phyloP scores from a whole-genome alignment of 2,329 filamentous ascomycete species.

The Pseudogymnoascus sp. region DNA sequence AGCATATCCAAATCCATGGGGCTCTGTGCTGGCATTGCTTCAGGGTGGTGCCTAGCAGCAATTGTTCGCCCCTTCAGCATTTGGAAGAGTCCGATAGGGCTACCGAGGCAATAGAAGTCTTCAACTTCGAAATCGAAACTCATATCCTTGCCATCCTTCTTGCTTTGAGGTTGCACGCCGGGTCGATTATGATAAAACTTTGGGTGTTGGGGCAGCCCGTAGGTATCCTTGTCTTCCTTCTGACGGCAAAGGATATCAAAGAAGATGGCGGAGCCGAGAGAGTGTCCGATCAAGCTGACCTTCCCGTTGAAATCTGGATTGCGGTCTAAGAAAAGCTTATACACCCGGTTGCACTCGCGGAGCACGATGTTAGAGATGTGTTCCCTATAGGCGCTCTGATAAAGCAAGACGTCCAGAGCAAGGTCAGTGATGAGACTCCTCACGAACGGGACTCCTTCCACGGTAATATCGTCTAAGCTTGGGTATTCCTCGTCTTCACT shows the following conservation, averaged over 20 bases:
- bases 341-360: constrained; percentile 79
- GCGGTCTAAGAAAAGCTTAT: constrained; percentile 70
- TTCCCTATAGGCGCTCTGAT: constrained; percentile 86
- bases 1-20: constrained; percentile 44
- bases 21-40: constrained; percentile 40
- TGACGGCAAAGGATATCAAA: constrained; percentile 90
- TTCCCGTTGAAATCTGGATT: constrained; percentile 84
- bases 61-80: constrained; percentile 79
- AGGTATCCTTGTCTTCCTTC: constrained; percentile 35
- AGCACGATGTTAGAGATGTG: constrained; percentile 82
- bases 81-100: constrained; percentile 78
- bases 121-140: constrained; percentile 76
- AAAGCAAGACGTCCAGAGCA: constrained; percentile 81
- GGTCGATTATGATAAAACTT: constrained; percentile 18
- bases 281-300: constrained; percentile 83
- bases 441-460: constrained; percentile 81
- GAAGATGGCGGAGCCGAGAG: constrained; percentile 83
- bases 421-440: constrained; percentile 86
- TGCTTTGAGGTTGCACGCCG: constrained; percentile 10
- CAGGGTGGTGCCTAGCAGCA: constrained; percentile 43
- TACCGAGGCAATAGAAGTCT: constrained; percentile 85
- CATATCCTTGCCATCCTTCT: constrained; percentile 30
- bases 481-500: constrained; percentile 76
- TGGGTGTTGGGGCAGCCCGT: constrained; percentile 13
- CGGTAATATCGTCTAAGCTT: constrained; percentile 79